These are phyloP conservation scores for Phytophthora crassamura DNA, from an alignment of 352 stramenopile species.

Conservation along the genomic window DNA sequence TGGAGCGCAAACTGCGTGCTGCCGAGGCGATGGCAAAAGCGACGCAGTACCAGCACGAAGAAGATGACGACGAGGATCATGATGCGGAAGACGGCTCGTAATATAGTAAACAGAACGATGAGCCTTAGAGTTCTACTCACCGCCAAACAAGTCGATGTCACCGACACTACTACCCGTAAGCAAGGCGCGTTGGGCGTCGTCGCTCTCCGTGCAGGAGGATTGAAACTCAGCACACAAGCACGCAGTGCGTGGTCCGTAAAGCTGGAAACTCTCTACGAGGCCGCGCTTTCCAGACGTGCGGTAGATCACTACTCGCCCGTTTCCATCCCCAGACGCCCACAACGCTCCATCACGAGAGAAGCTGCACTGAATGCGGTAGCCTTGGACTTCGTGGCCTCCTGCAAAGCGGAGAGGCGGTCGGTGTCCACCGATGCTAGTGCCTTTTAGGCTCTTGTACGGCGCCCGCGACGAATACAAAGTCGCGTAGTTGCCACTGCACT, in stretches of 20 bases:
- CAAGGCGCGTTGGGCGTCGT: conserved; percentile 9
- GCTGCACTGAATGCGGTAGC: conserved; percentile 58
- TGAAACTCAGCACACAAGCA: conserved; percentile 53
- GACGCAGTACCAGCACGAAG: conserved; percentile 26
- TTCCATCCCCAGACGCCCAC: conserved; percentile 54
- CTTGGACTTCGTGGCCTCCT: conserved; percentile 49
- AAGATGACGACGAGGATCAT: conserved; percentile 31
- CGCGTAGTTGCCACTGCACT: conserved; percentile 51
- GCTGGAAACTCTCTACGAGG: conserved; percentile 27
- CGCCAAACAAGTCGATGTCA: conserved; percentile 31
- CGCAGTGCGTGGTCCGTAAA: conserved; percentile 24
- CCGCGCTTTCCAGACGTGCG: conserved; percentile 21
- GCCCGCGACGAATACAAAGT: conserved; percentile 46
- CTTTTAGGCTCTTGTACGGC: conserved; percentile 60
- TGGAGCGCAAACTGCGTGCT: conserved; percentile 69
- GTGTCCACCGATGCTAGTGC: conserved; percentile 5
- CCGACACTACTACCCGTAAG: conserved; percentile 38
- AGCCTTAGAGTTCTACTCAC: background rate
- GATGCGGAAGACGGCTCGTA: conserved; percentile 37
- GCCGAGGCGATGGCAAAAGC: conserved; percentile 50
- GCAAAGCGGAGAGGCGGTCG: conserved; percentile 27
- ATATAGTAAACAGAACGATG: conserved; percentile 31
- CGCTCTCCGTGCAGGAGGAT: background rate
- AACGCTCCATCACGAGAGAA: conserved; percentile 54
- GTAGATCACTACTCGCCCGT: conserved; percentile 59